Conservation (phyloP, 2,329 filamentous ascomycete genomes). For the Aureobasidium sp. region DNA sequence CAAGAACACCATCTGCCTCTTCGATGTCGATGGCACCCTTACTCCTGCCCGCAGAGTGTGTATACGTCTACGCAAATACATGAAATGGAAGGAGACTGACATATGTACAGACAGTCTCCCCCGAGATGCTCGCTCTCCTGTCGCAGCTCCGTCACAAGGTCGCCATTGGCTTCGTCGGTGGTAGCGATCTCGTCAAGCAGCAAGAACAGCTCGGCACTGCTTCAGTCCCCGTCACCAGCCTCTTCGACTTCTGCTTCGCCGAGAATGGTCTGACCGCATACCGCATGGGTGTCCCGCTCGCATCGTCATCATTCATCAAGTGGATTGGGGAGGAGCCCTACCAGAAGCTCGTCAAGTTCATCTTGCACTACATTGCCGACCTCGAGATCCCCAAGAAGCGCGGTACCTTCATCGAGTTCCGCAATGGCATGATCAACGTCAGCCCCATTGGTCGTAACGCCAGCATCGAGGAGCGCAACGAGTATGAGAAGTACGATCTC, state of each 20-base stretch:
- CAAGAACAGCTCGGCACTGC: conserved; percentile 83
- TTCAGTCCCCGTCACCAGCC: conserved; percentile 60
- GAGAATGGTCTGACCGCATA: conserved; percentile 94
- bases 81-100: background rate
- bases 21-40: conserved; percentile 93
- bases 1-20: conserved; percentile 89
- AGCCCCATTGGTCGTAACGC: conserved; percentile 82
- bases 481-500: conserved; percentile 75
- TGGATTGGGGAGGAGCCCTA: conserved; percentile 84
- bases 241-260: conserved; percentile 97
- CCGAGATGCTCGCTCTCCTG: conserved; percentile 78
- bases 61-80: conserved; percentile 4
- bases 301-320: conserved; percentile 77
- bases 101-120: conserved; percentile 51
- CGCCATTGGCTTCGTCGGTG: conserved; percentile 86
- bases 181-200: conserved; percentile 86
- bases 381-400: conserved; percentile 75
- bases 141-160: conserved; percentile 74
- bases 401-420: conserved; percentile 80
- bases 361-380: conserved; percentile 76
- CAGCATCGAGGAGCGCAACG: conserved; percentile 66
- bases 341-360: conserved; percentile 68
- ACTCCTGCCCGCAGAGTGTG: conserved; percentile 70
- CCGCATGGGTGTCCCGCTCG: conserved; percentile 68
- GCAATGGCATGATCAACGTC: conserved; percentile 87